phyloP scores from a whole-genome alignment of 805 yeast genomes.

The Starmera amethionina region DNA sequence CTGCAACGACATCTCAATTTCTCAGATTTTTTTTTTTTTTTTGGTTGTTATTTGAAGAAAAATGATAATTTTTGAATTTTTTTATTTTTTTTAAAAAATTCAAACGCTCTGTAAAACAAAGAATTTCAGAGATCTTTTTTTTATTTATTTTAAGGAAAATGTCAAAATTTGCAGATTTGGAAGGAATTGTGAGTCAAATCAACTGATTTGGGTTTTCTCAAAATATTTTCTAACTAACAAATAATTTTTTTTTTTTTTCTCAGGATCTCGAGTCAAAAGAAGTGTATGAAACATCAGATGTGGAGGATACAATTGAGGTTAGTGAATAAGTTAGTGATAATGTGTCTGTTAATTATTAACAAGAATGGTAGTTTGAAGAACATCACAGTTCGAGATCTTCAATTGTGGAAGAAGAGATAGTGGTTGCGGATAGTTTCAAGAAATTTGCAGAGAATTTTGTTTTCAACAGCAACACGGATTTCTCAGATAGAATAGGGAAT shows the following conservation, averaged over 20 bases:
- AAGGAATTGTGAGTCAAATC: slow-evolving; percentile 10
- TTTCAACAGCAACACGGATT: slow-evolving; percentile 15
- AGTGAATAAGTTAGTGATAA: slow-evolving; percentile 2
- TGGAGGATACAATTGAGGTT: slow-evolving; percentile 31
- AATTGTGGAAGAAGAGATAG: slow-evolving; percentile 11
- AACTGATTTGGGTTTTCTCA: neutral
- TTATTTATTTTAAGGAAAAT: too few relatives aligned
- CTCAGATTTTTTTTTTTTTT: too few relatives aligned
- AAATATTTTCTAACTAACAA: too few relatives aligned
- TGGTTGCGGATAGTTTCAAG: slow-evolving; percentile 12
- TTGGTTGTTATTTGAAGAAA: too few relatives aligned
- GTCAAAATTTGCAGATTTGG: slow-evolving; percentile 11
- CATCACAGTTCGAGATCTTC: slow-evolving; percentile 11
- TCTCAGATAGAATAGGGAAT: slow-evolving; percentile 22
- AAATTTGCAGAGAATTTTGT: slow-evolving; percentile 20
- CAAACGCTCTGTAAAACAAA: too few relatives aligned
- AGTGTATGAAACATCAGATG: slow-evolving; percentile 31
- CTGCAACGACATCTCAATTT: neutral
- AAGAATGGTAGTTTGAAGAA: neutral
- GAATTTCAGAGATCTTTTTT: too few relatives aligned
- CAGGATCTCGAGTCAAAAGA: slow-evolving; percentile 22
- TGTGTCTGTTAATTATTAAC: neutral
- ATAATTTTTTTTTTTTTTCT: neutral
- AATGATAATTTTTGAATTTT: too few relatives aligned
- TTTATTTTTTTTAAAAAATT: too few relatives aligned